Evolutionary conservation across 495 filamentous ascomycete species (phyloP).

Genomic region (Podospora bellae-mahoneyi): DNA sequence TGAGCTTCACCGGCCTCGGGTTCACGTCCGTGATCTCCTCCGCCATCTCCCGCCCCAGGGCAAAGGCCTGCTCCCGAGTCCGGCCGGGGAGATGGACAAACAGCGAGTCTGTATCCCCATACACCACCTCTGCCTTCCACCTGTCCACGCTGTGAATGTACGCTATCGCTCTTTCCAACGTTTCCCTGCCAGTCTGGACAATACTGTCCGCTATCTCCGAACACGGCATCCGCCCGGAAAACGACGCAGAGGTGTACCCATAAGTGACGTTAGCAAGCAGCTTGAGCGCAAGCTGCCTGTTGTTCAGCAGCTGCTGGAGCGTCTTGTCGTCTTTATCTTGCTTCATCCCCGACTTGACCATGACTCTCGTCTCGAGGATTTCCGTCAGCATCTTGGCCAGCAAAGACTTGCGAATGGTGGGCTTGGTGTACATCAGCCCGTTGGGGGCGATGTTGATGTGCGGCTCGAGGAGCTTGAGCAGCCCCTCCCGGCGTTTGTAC

Average conservation of each 20-base stretch:
- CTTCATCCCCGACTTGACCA: conserved; percentile 99
- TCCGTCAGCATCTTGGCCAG: conserved; percentile 95
- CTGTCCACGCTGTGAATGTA: conserved; percentile 80
- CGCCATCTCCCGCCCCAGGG: conserved; percentile 91
- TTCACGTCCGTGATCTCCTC: conserved; percentile 84
- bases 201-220: conserved; percentile 98
- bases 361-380: conserved; percentile 93
- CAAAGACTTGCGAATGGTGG: conserved; percentile 80
- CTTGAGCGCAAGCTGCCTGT: conserved; percentile 92
- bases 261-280: conserved; percentile 98
- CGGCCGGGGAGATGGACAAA: conserved; percentile 89
- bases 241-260: conserved; percentile 93
- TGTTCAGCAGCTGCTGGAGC: conserved; percentile 85
- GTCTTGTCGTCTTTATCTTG: conserved; percentile 83
- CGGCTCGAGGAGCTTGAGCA: conserved; percentile 77
- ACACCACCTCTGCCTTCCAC: conserved; percentile 96
- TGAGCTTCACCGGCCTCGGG: conserved; percentile 88
- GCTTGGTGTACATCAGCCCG: conserved; percentile 91
- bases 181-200: conserved; percentile 92
- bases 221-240: conserved; percentile 95
- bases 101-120: conserved; percentile 96
- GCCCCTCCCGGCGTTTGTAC: conserved; percentile 67
- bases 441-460: conserved; percentile 93
- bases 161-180: conserved; percentile 87
- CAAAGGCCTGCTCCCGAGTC: conserved; percentile 81